Percentiles rank a stretch among this genome's conserved stretches.
Evolutionary conservation across 2,329 filamentous ascomycete species (phyloP).

Genomic region (Cladophialophora chaetospira): DNA sequence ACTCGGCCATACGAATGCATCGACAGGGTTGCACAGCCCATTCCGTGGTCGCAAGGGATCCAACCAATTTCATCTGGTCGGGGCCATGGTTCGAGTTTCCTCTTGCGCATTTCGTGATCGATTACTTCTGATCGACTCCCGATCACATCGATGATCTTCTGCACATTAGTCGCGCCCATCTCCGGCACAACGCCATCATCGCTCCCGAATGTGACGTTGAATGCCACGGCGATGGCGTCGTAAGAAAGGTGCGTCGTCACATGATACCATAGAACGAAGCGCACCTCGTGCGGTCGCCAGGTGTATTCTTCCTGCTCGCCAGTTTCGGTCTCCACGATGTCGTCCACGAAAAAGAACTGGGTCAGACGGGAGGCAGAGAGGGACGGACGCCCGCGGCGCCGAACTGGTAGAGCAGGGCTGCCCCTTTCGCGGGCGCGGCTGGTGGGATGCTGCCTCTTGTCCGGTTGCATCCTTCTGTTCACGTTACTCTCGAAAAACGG

Average conservation of each 20-base stretch:
- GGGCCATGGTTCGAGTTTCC: slow-evolving; percentile 6
- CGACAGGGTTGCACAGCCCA: slow-evolving; percentile 15
- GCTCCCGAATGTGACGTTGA: slow-evolving; percentile 7
- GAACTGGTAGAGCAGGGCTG: background rate
- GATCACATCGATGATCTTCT: slow-evolving; percentile 14
- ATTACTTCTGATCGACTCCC: background rate
- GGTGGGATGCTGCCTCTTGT: background rate
- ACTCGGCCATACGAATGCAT: background rate
- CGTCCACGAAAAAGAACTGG: background rate
- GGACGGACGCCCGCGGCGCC: background rate
- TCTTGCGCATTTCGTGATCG: slow-evolving; percentile 3
- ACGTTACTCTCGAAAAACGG: no score
- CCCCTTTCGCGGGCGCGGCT: background rate
- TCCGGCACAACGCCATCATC: background rate
- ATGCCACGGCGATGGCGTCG: slow-evolving; percentile 16
- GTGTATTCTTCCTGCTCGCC: slow-evolving; percentile 40
- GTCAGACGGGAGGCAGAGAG: slow-evolving; percentile 8
- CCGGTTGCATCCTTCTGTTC: no score
- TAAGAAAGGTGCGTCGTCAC: slow-evolving; percentile 16
- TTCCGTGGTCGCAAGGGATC: slow-evolving; percentile 23
- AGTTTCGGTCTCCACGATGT: slow-evolving; percentile 41
- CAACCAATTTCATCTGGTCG: slow-evolving; percentile 16
- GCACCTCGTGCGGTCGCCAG: slow-evolving; percentile 15
- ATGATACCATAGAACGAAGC: slow-evolving; percentile 24
- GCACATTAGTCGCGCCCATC: slow-evolving; percentile 8